Evolutionary conservation across 2,329 filamentous ascomycete species (phyloP).

Genomic region (Aspergillus sp.): DNA sequence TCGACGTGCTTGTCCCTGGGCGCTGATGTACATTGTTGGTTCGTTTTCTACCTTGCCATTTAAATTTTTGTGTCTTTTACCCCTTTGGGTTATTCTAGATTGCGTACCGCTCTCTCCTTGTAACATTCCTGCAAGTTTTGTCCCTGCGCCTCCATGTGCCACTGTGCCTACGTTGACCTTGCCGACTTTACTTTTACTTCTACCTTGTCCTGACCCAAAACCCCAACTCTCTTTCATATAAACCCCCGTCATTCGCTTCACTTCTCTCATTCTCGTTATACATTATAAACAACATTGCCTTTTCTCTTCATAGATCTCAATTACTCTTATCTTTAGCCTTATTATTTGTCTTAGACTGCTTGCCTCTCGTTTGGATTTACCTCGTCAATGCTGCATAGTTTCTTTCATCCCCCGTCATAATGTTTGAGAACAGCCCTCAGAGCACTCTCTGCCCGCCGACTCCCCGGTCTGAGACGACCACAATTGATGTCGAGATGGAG

Average conservation of each 20-base stretch:
- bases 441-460: slow-evolving; percentile 22
- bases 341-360: not conserved
- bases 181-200: slow-evolving; percentile 1
- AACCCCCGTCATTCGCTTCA: slow-evolving; percentile 2
- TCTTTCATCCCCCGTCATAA: slow-evolving; percentile 6
- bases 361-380: not conserved
- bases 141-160: slow-evolving; percentile 4
- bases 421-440: slow-evolving; percentile 18
- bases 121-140: not conserved
- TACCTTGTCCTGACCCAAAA: not conserved
- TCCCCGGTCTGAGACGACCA: slow-evolving; percentile 22
- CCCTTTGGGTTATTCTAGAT: slow-evolving; percentile 6
- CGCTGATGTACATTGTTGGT: slow-evolving; percentile 2
- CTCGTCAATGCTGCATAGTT: not conserved
- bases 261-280: not conserved
- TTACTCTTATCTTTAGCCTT: not conserved
- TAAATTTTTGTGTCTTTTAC: slow-evolving; percentile 1
- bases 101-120: slow-evolving; percentile 1
- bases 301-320: not conserved
- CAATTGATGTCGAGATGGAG: slow-evolving; percentile 24
- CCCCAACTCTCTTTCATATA: slow-evolving; percentile 1
- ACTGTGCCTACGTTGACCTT: slow-evolving; percentile 15
- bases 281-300: not conserved
- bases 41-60: not conserved
- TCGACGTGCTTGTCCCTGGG: slow-evolving; percentile 4